These are phyloP conservation scores for Carex sylvatica DNA, from an alignment of 202 grass and related monocot genomes.

Conservation along the genomic window DNA sequence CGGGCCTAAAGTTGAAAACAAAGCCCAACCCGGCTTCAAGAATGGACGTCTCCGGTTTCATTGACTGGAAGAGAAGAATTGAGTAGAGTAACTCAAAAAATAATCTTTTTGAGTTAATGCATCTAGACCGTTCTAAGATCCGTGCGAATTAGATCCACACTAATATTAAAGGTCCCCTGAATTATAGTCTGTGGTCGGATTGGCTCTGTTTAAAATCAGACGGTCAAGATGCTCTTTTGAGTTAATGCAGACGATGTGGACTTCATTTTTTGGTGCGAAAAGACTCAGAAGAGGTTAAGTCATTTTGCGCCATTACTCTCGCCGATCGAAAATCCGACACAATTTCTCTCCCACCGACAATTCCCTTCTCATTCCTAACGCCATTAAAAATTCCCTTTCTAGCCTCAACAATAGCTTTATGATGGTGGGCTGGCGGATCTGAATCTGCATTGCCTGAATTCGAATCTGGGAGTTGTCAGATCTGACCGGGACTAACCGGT, in stretches of 20 bases:
- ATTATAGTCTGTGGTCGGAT: too few relatives aligned
- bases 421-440: neutral
- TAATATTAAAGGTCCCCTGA: too few relatives aligned
- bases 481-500: neutral
- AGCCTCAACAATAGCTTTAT: neutral
- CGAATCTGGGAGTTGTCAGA: constrained; percentile 24
- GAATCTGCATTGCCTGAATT: constrained; percentile 24
- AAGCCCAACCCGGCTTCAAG: neutral
- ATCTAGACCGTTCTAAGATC: too few relatives aligned
- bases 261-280: neutral
- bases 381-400: neutral
- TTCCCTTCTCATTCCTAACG: neutral
- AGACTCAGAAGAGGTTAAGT: neutral
- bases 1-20: neutral
- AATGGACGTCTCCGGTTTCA: neutral
- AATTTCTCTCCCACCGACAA: constrained; percentile 4
- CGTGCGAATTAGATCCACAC: too few relatives aligned
- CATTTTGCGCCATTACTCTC: constrained; percentile 22
- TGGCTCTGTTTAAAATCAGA: too few relatives aligned
- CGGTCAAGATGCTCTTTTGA: too few relatives aligned
- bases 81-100: too few relatives aligned
- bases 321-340: constrained; percentile 12
- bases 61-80: neutral
- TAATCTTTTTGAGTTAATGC: too few relatives aligned
- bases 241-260: too few relatives aligned